Conservation (phyloP, 2,329 filamentous ascomycete species). For the Penicillium thymicola region DNA sequence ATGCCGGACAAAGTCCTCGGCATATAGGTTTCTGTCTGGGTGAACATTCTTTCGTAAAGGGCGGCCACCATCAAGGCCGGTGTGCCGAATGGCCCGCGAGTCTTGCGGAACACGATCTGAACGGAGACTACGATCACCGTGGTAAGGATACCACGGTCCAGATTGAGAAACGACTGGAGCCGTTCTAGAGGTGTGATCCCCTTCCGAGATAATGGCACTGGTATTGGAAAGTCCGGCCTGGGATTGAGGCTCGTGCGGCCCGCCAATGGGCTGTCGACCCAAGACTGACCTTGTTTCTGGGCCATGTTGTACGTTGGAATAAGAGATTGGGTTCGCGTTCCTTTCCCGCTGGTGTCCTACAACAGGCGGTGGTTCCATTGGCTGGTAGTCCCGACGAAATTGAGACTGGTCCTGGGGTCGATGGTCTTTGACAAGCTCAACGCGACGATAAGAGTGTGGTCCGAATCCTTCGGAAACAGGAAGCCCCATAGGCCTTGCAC, state of each 20-base stretch:
- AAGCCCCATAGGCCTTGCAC: slow-evolving; percentile 11
- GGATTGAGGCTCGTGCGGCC: slow-evolving; percentile 17
- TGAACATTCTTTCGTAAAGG: slow-evolving; percentile 16
- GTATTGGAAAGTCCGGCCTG: slow-evolving; percentile 14
- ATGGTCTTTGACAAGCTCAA: slow-evolving; percentile 15
- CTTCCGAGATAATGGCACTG: slow-evolving; percentile 16
- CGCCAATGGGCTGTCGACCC: slow-evolving; percentile 17
- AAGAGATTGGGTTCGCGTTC: slow-evolving; percentile 11
- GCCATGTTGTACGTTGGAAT: slow-evolving; percentile 12
- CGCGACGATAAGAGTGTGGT: slow-evolving; percentile 16
- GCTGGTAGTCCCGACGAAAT: slow-evolving; percentile 24
- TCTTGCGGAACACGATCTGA: slow-evolving; percentile 11
- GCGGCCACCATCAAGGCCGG: slow-evolving; percentile 17
- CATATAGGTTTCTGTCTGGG: slow-evolving; percentile 31
- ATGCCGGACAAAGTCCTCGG: slow-evolving; percentile 38
- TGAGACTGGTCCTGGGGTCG: slow-evolving; percentile 19
- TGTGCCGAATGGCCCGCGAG: slow-evolving; percentile 11
- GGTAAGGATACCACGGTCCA: slow-evolving; percentile 17
- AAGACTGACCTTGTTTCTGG: slow-evolving; percentile 15
- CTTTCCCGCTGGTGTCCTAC: slow-evolving; percentile 16
- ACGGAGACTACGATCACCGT: slow-evolving; percentile 16
- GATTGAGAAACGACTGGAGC: slow-evolving; percentile 13
- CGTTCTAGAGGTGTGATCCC: slow-evolving; percentile 20
- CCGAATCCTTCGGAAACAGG: slow-evolving; percentile 14
- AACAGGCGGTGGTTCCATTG: slow-evolving; percentile 17